Conservation (phyloP, 164 flowering plant genomes). For the Piper longum region DNA sequence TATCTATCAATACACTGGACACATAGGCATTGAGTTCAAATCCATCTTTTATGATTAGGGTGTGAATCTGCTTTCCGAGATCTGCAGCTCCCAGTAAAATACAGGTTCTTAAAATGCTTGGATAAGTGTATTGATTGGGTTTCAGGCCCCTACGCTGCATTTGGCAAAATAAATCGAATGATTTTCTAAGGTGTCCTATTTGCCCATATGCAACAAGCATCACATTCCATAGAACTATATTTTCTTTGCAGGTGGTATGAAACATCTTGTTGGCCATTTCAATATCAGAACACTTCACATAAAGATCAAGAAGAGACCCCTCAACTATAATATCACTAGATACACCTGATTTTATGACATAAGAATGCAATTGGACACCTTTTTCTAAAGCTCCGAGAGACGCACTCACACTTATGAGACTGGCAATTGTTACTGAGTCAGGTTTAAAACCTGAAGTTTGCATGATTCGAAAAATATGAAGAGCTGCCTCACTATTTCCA, state of each 20-base stretch:
- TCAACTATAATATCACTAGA: constrained; percentile 16
- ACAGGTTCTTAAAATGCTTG: constrained; percentile 23
- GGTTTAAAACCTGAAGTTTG: constrained; percentile 16
- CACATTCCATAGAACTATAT: constrained; percentile 23
- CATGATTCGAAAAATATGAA: constrained; percentile 15
- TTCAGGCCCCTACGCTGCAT: constrained; percentile 14
- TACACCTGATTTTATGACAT: constrained; percentile 11
- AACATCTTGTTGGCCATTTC: constrained; percentile 14
- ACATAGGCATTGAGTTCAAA: constrained; percentile 19
- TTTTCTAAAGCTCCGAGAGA: constrained; percentile 12
- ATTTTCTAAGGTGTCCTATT: constrained; percentile 12
- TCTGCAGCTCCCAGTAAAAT: constrained; percentile 17
- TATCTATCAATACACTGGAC: constrained; percentile 23
- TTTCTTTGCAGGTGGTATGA: constrained; percentile 10
- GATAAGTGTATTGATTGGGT: constrained; percentile 22
- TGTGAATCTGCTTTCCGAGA: constrained; percentile 24
- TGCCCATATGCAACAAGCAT: constrained; percentile 24
- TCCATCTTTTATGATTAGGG: constrained; percentile 15
- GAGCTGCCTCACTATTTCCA: constrained; percentile 13
- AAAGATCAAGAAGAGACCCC: constrained; percentile 23
- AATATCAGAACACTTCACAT: constrained; percentile 15
- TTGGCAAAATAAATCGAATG: constrained; percentile 12
- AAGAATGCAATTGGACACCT: constrained; percentile 16
- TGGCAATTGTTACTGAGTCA: constrained; percentile 16
- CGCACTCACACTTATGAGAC: constrained; percentile 18